Conservation (phyloP, 148 eudicot species). For the Chenopodium quinoa region DNA sequence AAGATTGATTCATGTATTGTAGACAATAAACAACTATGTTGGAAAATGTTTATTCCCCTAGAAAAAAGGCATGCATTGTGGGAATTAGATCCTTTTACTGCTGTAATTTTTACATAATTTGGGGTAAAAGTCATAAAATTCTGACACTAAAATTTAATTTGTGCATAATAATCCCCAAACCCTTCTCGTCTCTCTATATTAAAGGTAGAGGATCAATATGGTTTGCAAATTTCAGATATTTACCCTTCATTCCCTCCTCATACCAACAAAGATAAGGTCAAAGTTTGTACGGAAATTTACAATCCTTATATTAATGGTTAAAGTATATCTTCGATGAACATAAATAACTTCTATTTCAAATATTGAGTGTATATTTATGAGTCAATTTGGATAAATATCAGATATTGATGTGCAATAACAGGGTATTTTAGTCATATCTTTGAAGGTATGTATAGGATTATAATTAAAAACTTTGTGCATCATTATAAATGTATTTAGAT, state of each 20-base stretch:
- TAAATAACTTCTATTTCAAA: no score
- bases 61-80: constrained; percentile 2
- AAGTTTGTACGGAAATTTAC: not conserved
- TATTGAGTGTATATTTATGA: no score
- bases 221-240: not conserved
- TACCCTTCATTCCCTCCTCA: not conserved
- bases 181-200: not conserved
- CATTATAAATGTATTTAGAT: no score
- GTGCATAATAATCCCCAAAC: constrained; percentile 3
- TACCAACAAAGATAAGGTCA: not conserved
- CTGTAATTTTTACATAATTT: not conserved
- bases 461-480: no score
- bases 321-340: no score
- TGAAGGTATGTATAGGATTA: no score
- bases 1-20: no score
- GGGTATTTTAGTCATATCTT: no score
- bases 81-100: constrained; percentile 11
- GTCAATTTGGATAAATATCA: no score
- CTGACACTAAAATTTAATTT: not conserved
- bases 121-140: not conserved
- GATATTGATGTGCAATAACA: no score
- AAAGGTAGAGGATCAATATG: not conserved
- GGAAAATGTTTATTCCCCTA: constrained; percentile 6
- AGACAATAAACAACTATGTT: not conserved
- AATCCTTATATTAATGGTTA: no score